Percentiles rank a stretch among this genome's conserved stretches.
These are phyloP conservation scores for Huntiella savannae DNA, from an alignment of 2,329 filamentous ascomycete species.

Conservation along the genomic window DNA sequence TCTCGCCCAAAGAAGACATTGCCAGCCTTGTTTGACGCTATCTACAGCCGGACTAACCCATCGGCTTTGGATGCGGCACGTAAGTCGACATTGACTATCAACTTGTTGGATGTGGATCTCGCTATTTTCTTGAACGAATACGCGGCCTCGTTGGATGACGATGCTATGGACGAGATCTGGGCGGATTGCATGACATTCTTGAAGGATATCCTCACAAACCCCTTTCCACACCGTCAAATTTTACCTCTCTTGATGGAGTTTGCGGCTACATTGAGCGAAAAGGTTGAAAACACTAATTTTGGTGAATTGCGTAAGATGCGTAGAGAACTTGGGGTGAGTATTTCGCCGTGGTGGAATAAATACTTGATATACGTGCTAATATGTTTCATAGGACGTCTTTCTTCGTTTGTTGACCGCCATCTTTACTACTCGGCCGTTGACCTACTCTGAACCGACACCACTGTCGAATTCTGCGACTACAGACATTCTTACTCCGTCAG, in stretches of 20 bases:
- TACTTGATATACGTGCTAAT: neutral
- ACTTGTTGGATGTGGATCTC: constrained; percentile 64
- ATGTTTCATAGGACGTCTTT: constrained; percentile 53
- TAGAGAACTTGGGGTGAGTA: constrained; percentile 62
- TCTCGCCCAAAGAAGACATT: constrained; percentile 82
- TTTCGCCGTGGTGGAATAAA: neutral
- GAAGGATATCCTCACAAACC: constrained; percentile 76
- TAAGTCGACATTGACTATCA: constrained; percentile 75
- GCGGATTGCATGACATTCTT: constrained; percentile 81
- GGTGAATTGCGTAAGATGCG: constrained; percentile 87
- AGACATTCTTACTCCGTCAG: constrained; percentile 19
- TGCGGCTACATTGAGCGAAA: constrained; percentile 73
- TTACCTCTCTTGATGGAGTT: constrained; percentile 75
- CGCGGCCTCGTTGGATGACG: constrained; percentile 74
- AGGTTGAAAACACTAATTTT: constrained; percentile 95
- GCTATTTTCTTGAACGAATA: constrained; percentile 84
- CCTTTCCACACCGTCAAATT: constrained; percentile 84
- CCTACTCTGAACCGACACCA: constrained; percentile 39
- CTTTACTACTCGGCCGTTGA: constrained; percentile 72
- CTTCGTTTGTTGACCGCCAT: constrained; percentile 75
- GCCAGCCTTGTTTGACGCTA: constrained; percentile 84
- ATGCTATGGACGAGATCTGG: constrained; percentile 98
- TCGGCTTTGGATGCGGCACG: constrained; percentile 56
- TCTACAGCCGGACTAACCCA: constrained; percentile 87
- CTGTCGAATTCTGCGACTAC: constrained; percentile 18